Evolutionary conservation across 1,139 yeast genomes (phyloP), one percentile per base, ranked within the genome.

Genomic region (Pichia sp.): DNA sequence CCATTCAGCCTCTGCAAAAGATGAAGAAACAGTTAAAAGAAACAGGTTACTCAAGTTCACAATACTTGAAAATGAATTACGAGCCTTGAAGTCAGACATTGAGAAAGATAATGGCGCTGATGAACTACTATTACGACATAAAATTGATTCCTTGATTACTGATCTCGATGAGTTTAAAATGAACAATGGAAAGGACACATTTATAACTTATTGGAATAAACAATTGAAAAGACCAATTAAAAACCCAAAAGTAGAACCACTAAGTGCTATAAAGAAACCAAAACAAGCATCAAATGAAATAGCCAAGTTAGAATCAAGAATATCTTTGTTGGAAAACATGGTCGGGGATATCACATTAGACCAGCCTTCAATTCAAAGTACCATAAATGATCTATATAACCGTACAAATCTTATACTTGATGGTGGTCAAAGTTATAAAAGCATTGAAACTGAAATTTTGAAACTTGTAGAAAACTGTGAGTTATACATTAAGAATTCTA

Each of bases 311-410:
- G 55, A 55, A 25, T 25, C 46, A 12, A 49, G 59, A 41, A 20
- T 60, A 11, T 43, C 47, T 1, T 40, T 37, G 12, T 27, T 59
- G 13, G 64, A 61, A 42, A 27, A 43, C 2, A 40, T 44, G 24
- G 16, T 60, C 7, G 60, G 60, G 1, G 16, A 23, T 15, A 9
- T 40, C 6, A 44, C 49, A 9, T 24, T 41, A 8, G 22, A 9
- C 15, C 23, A 39, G 1, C 37, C 49, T 5, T 48, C 64, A 3
- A 18, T 62, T 3, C 61, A 59, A 42, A 49, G 56, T 7, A 44
- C 44, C n/a, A 51, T 62, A 7, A 55, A 57, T 42, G 65, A 62
- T 49, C 37, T 63, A 4, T 54, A 58, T 34, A 45, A 58, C 30
- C 44, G 55, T 25, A 34, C 57, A 1, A 54, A 56, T 24, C 6